Evolutionary conservation across 495 filamentous ascomycete genomes (phyloP), one percentile per base, ranked within the genome.

Genomic region (Hyaloscypha bicolor): DNA sequence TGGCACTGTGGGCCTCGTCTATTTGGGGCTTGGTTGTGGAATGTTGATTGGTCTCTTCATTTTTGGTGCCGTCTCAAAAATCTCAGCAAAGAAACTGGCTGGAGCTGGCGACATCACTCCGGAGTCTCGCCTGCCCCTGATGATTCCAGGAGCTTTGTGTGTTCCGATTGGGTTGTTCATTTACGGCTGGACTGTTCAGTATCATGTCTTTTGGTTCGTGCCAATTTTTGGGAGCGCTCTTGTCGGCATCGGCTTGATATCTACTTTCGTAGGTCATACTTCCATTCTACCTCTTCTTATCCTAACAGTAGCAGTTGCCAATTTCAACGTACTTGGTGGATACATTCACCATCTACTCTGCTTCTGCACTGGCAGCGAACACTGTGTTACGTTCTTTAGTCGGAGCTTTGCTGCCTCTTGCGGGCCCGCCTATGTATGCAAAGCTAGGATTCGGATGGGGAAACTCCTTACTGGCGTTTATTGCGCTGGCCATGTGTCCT

Each of bases 161-260:
- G 76, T 87, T 16, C 89, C 90, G 0, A 65, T 80, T 5, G 91
- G 91, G 0, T 74, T 93, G 9, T 84, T 93, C 66, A 82, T 88
- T 67, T 93, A 92, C 76, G 90, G 87, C 58, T 93, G 90, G 90
- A 82, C 83, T 0, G 88, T 87, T 0, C 80, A 92, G 74, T 79
- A 75, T 31, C 80, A 82, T 45, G 76, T 77, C 3, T 87, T 90
- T 73, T 93, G 90, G 90, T 88, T 93, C 57, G 83, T 81, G 39
- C 91, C 90, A 0, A 89, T 91, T 68, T 85, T 93, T 64, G 91
- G 91, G 0, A 83, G 84, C 4, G 73, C 76, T 2, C 66, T 92
- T 11, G 88, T 91, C 62, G 76, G 77, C 9, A 75, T 79, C 12
- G 88, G 89, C 6, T n/a, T 53, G 9, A 21, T 53, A 6, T 21